Percentiles rank a stretch among this genome's conserved stretches.
Evolutionary conservation across 2,329 filamentous ascomycete species (phyloP).

Genomic region (Hansfordia pulvinata): DNA sequence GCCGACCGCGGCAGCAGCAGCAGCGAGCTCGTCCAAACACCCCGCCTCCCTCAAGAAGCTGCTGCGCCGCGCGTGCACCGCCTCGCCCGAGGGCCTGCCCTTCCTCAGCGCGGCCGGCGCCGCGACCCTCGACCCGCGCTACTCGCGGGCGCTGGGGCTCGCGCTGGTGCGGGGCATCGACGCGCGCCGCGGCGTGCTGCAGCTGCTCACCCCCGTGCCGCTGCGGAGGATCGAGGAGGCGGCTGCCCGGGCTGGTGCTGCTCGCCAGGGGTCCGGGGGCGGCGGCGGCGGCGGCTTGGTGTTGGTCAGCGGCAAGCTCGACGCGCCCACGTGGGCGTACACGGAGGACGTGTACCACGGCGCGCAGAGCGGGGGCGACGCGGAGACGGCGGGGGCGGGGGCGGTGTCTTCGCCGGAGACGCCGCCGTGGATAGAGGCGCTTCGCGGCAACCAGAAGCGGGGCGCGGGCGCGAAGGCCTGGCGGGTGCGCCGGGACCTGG

Average conservation of each 20-base stretch:
- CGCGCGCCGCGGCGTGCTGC: conserved; percentile 32
- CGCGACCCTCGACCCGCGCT: conserved; percentile 43
- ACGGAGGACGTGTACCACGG: conserved; percentile 42
- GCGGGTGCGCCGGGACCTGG: conserved; percentile 50
- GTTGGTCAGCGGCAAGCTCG: conserved; percentile 54
- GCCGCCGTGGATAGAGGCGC: conserved; percentile 44
- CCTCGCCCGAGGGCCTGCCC: conserved; percentile 42
- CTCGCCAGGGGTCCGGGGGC: neutral
- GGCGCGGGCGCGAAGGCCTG: conserved; percentile 46
- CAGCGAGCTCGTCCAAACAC: too few relatives aligned
- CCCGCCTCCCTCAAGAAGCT: too few relatives aligned
- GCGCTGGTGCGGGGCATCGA: conserved; percentile 62
- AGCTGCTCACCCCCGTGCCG: conserved; percentile 50
- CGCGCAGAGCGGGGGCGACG: conserved; percentile 10
- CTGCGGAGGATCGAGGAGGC: conserved; percentile 23
- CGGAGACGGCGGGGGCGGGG: conserved; percentile 14
- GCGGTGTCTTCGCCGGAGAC: conserved; percentile 7
- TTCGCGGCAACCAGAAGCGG: conserved; percentile 39
- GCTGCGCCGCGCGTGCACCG: too few relatives aligned
- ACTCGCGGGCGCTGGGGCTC: conserved; percentile 47
- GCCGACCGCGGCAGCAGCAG: conserved; percentile 19
- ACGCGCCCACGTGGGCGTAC: conserved; percentile 57
- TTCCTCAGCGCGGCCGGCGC: conserved; percentile 42
- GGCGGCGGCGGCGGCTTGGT: conserved; percentile 35
- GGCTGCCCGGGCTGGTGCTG: conserved; percentile 11